These are phyloP conservation scores for Dryadomyces sulphureus DNA, from an alignment of 2,329 filamentous ascomycete genomes.

Conservation along the genomic window DNA sequence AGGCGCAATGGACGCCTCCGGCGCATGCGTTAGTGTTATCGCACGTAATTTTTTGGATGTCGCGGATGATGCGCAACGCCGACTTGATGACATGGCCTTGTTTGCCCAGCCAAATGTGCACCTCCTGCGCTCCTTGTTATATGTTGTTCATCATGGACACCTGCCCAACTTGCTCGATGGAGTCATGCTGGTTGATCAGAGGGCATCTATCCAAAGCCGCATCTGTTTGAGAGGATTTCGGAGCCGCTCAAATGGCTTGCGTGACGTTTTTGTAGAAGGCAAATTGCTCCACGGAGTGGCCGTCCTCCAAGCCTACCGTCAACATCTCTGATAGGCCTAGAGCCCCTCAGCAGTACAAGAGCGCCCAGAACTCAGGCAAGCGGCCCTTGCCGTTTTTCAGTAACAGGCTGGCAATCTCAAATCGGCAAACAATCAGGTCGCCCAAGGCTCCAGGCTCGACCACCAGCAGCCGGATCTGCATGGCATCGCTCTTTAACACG, in stretches of 20 bases:
- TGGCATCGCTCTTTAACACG: background rate
- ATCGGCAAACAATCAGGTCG: background rate
- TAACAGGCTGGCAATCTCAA: background rate
- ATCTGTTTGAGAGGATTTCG: background rate
- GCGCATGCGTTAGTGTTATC: background rate
- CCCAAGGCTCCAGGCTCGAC: background rate
- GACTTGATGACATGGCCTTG: background rate
- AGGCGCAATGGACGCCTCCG: background rate
- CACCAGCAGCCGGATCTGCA: constrained; percentile 1
- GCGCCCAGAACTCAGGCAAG: background rate
- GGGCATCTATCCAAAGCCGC: constrained; percentile 6
- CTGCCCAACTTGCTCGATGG: constrained; percentile 5
- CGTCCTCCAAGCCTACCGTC: background rate
- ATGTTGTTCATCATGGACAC: constrained; percentile 7
- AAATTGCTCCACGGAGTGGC: background rate
- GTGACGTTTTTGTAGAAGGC: background rate
- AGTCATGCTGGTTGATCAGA: constrained; percentile 3
- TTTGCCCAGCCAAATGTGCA: constrained; percentile 8
- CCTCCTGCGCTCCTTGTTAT: constrained; percentile 3
- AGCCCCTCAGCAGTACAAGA: constrained; percentile 2
- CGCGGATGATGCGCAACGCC: background rate
- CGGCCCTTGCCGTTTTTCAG: background rate
- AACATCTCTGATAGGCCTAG: background rate
- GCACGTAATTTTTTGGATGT: background rate
- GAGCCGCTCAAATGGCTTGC: background rate